These are phyloP conservation scores for Aspergillus mulundensis DNA, from an alignment of 495 filamentous ascomycete genomes.

Conservation along the genomic window DNA sequence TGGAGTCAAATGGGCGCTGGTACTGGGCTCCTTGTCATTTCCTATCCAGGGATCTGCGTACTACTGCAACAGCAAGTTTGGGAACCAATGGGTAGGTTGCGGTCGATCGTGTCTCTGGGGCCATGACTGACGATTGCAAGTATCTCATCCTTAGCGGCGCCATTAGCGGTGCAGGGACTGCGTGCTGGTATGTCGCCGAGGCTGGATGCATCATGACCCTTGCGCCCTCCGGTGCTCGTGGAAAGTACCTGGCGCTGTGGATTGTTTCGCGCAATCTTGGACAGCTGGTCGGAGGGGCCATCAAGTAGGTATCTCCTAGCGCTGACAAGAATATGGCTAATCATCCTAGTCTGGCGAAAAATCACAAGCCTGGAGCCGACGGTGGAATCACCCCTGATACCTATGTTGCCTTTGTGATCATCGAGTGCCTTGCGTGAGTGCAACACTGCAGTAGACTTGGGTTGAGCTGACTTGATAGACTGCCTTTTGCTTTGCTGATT, in stretches of 20 bases:
- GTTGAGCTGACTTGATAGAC: neutral
- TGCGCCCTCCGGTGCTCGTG: slow-evolving; percentile 28
- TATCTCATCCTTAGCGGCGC: slow-evolving; percentile 31
- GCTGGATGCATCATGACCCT: slow-evolving; percentile 30
- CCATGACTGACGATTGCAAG: neutral
- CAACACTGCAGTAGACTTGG: neutral
- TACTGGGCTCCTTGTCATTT: slow-evolving; percentile 28
- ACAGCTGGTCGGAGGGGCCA: slow-evolving; percentile 29
- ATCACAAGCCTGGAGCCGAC: slow-evolving; percentile 19
- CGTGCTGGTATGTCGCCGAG: slow-evolving; percentile 32
- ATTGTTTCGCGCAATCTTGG: slow-evolving; percentile 30
- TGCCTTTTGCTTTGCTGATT: slow-evolving; percentile 27
- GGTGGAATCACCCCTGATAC: slow-evolving; percentile 28
- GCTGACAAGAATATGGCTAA: neutral
- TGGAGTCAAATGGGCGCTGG: slow-evolving; percentile 31
- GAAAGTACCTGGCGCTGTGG: slow-evolving; percentile 31
- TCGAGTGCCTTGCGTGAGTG: slow-evolving; percentile 30
- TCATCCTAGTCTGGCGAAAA: slow-evolving; percentile 21
- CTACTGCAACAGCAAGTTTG: slow-evolving; percentile 33
- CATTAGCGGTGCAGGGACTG: slow-evolving; percentile 27
- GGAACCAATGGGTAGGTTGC: slow-evolving; percentile 23
- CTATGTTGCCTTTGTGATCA: slow-evolving; percentile 29
- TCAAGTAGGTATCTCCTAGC: slow-evolving; percentile 21
- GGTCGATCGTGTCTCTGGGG: neutral
- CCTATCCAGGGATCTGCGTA: slow-evolving; percentile 30